Conservation (phyloP, 257 asterid genomes). For the Solanum microdontum region DNA sequence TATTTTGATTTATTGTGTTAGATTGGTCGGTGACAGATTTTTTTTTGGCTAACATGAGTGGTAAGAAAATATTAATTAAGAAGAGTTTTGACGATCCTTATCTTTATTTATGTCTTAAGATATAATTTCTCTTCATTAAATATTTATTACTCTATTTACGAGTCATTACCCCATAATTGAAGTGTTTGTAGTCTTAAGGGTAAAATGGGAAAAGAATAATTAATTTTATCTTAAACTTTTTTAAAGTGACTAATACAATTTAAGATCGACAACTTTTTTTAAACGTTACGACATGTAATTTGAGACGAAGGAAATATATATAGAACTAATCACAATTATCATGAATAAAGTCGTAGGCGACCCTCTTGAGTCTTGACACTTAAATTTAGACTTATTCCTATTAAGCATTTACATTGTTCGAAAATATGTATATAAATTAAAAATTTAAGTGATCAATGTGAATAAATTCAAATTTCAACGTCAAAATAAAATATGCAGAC, state of each 20-base stretch:
- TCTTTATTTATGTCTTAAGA: no score
- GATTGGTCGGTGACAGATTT: not conserved
- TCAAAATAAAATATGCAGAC: no score
- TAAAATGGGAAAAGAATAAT: no score
- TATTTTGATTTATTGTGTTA: not conserved
- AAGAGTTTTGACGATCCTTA: not conserved
- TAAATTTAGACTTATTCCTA: not conserved
- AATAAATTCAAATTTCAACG: not conserved
- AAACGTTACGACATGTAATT: no score
- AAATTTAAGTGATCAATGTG: not conserved
- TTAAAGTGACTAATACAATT: no score
- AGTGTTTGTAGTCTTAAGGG: not conserved
- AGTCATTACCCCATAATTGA: not conserved
- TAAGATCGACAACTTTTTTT: no score
- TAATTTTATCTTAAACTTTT: not conserved
- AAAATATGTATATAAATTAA: not conserved
- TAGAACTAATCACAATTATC: not conserved
- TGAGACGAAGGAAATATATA: not conserved
- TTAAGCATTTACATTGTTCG: not conserved
- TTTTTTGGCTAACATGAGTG: not conserved
- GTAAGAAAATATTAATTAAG: not conserved
- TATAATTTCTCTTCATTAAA: no score
- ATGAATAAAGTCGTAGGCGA: not conserved
- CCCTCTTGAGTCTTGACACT: not conserved
- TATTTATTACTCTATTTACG: no score